Base-by-base conservation (phyloP, 371 early-diverging fungal species). In the Mucor circinelloides region DNA sequence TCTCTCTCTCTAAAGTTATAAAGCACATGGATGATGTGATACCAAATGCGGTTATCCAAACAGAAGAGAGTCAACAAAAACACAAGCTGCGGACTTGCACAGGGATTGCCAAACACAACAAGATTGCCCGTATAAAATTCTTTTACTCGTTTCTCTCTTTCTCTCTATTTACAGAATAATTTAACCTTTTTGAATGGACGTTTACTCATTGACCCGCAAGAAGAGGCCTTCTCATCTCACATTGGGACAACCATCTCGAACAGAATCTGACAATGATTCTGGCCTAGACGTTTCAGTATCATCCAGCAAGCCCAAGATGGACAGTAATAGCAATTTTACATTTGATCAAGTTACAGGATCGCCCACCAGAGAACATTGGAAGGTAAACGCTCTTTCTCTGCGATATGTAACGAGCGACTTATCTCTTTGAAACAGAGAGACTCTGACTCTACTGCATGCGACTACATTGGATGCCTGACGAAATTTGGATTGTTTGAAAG, bases 201-300 rank as follows among this genome's bases (percentile, higher is more conserved):
- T 86, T 64, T 88, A 88, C 68, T 75, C 85, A 48, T 70, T 88
- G 28, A 85, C 86, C 46, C 79, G 80, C 62, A 88, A 88, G 60
- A 82, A 86, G 70, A 78, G 85, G 55, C 86, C 88, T 34, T 83
- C 85, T 12, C 86, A 83, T 60, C 68, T 88, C 27, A 86, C 88
- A 30, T 75, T 83, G 55, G 88, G 73, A 28, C 72, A 77, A 40
- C 61, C 71, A 57, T 72, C 69, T 64, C 71, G 44, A 69, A 72
- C 64, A 38, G 57, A 68, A 48, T 63, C 75, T 58, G 68, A 65
- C 48, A 68, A 52, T 58, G 71, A 71, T 31, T 71, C 74, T 44
- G 68, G 65, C 13, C 38, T 74, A 25, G 69, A 71, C 31, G 63
- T 63, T 19, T 59, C 66, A 50, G 31, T 65, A 60, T 42, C 63